Evolutionary conservation across 495 filamentous ascomycete genomes (phyloP).

Genomic region (Tuber microsphaerosporum): DNA sequence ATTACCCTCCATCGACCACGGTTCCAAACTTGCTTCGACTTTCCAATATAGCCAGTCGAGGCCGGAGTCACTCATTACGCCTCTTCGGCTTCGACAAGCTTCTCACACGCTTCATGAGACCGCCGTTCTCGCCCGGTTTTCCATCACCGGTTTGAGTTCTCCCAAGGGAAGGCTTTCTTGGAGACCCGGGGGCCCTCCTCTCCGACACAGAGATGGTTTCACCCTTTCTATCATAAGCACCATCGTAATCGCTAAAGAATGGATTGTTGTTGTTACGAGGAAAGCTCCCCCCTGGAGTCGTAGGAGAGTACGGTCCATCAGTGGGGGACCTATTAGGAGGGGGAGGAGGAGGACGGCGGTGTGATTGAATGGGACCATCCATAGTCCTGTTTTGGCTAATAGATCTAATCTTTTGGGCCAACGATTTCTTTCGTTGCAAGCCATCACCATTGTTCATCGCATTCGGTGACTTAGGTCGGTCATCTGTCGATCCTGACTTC

Average conservation of each 20-base stretch:
- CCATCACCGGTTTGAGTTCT: constrained; percentile 23
- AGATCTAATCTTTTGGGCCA: constrained; percentile 75
- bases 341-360: constrained; percentile 38
- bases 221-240: constrained; percentile 64
- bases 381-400: constrained; percentile 55
- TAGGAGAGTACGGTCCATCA: constrained; percentile 43
- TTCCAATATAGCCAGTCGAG: neutral
- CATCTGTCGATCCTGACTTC: constrained; percentile 30
- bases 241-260: constrained; percentile 79
- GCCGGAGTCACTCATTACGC: constrained; percentile 23
- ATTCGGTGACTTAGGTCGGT: constrained; percentile 35
- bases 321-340: constrained; percentile 44
- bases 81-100: constrained; percentile 42
- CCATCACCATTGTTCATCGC: constrained; percentile 53
- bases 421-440: constrained; percentile 80
- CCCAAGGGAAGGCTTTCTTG: constrained; percentile 23
- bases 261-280: constrained; percentile 59
- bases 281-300: constrained; percentile 36
- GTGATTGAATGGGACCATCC: constrained; percentile 44
- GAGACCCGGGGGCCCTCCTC: constrained; percentile 35
- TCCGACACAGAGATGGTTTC: constrained; percentile 54
- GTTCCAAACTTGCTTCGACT: neutral
- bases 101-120: constrained; percentile 38
- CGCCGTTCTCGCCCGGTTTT: constrained; percentile 27
- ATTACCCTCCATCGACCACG: neutral